Evolutionary conservation across 106 monocot species (phyloP).

Genomic region (Platanthera zijinensis): DNA sequence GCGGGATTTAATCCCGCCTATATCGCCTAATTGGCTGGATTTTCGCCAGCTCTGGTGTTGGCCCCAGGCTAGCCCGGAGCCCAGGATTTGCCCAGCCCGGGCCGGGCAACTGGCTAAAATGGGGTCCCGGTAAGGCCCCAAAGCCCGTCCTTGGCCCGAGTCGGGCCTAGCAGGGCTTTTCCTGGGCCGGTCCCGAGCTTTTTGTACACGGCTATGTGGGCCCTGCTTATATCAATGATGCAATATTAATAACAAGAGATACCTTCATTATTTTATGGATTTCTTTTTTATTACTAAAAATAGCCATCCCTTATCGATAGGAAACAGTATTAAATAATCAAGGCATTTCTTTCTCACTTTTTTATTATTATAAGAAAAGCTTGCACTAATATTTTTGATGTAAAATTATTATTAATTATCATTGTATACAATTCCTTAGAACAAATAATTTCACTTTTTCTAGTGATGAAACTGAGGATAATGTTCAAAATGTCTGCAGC

Average conservation of each 20-base stretch:
- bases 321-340: neutral
- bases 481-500: neutral
- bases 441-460: neutral
- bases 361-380: neutral
- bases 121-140: no score
- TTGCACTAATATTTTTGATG: neutral
- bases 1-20: no score
- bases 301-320: neutral
- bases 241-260: neutral
- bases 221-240: no score
- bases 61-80: no score
- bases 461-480: neutral
- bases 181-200: no score
- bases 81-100: no score
- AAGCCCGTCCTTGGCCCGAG: no score
- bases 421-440: neutral
- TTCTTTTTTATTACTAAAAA: neutral
- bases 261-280: neutral
- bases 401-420: neutral
- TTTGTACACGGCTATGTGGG: no score
- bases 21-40: no score
- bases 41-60: no score
- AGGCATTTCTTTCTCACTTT: neutral
- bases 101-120: no score
- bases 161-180: no score